Percentiles rank a stretch among this genome's conserved stretches.
Conservation (phyloP, 495 filamentous ascomycete genomes). For the Podospora appendiculata region DNA sequence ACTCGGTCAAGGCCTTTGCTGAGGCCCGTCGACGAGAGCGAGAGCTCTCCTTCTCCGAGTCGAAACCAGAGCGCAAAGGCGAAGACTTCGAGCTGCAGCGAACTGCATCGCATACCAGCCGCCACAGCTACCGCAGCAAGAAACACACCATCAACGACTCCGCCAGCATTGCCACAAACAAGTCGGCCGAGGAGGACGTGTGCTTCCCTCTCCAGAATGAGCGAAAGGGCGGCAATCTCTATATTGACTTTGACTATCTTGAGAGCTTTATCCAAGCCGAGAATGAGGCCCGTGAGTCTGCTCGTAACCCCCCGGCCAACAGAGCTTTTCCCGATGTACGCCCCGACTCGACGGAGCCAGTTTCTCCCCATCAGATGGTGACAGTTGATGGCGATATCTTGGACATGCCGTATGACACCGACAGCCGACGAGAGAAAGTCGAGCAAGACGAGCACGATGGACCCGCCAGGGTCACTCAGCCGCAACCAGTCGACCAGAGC, state of each 20-base stretch:
- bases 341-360: constrained; percentile 11
- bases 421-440: constrained; percentile 28
- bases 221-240: constrained; percentile 34
- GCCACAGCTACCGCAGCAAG: constrained; percentile 41
- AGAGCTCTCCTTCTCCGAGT: constrained; percentile 44
- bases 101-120: constrained; percentile 62
- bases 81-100: constrained; percentile 61
- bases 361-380: constrained; percentile 16
- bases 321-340: constrained; percentile 59
- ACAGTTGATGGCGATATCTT: constrained; percentile 44
- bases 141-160: constrained; percentile 37
- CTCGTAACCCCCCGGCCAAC: constrained; percentile 24
- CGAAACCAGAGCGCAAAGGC: constrained; percentile 22
- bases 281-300: constrained; percentile 42
- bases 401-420: constrained; percentile 32
- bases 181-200: constrained; percentile 69
- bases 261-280: constrained; percentile 65
- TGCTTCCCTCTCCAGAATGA: constrained; percentile 63
- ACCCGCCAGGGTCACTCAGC: constrained; percentile 12
- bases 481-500: constrained; percentile 46
- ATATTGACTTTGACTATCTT: constrained; percentile 81
- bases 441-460: constrained; percentile 9
- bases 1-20: constrained; percentile 96
- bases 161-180: constrained; percentile 43
- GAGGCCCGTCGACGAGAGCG: constrained; percentile 57